Evolutionary conservation across 2,329 filamentous ascomycete genomes (phyloP).

Genomic region (Phaeoacremonium minimum): DNA sequence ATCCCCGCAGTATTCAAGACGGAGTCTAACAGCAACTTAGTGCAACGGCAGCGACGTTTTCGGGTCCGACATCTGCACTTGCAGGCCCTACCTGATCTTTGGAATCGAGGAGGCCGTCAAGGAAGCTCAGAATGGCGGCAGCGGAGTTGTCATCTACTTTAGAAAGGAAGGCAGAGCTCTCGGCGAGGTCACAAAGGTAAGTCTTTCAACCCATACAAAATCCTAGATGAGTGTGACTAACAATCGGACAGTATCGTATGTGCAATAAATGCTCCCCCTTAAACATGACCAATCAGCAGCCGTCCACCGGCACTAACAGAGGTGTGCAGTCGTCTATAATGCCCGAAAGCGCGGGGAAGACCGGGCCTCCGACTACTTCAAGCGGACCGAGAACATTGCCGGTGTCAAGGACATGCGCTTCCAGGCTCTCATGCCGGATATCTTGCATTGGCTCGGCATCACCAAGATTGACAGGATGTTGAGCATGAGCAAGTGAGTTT

Average conservation of each 20-base stretch:
- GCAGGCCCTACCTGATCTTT: constrained; percentile 91
- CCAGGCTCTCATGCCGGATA: constrained; percentile 96
- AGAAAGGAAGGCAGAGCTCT: constrained; percentile 93
- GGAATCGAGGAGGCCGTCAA: constrained; percentile 97
- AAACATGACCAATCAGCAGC: too few species aligned
- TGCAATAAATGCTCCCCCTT: constrained; percentile 8
- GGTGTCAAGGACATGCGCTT: constrained; percentile 97
- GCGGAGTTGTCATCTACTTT: constrained; percentile 97
- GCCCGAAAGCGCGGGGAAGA: constrained; percentile 75
- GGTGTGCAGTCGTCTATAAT: constrained; percentile 74
- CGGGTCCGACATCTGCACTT: constrained; percentile 96
- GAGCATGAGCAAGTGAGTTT: constrained; percentile 87
- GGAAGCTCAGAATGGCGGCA: constrained; percentile 90
- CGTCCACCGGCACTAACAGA: too few species aligned
- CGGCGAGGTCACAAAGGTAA: constrained; percentile 92
- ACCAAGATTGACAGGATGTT: constrained; percentile 98
- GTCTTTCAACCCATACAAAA: too few species aligned
- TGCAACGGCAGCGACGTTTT: constrained; percentile 98
- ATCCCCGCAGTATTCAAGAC: background rate
- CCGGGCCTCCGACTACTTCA: constrained; percentile 88
- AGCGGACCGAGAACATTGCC: constrained; percentile 95
- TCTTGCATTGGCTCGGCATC: constrained; percentile 96
- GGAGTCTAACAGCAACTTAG: constrained; percentile 19
- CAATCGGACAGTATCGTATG: constrained; percentile 38
- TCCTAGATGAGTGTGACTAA: constrained; percentile 25